These are phyloP conservation scores for Backusella morwellensis DNA, from an alignment of 192 early-diverging fungal species.

Conservation along the genomic window DNA sequence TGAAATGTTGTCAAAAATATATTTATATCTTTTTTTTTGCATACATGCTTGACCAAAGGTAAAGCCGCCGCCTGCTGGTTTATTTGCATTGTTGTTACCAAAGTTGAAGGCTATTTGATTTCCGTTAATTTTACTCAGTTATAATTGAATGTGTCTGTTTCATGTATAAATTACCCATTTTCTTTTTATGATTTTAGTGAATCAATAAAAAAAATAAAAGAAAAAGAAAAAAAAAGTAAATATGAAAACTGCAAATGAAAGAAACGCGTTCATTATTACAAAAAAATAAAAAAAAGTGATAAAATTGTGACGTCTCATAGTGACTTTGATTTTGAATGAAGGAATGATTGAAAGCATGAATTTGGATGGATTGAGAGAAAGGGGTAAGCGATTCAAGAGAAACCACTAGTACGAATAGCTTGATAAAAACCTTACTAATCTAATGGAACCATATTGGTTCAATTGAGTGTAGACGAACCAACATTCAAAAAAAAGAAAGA, in stretches of 20 bases:
- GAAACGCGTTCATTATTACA: constrained; percentile 1
- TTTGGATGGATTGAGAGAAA: too few species aligned
- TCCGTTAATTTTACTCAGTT: neutral
- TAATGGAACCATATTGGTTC: too few species aligned
- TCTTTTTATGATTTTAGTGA: neutral
- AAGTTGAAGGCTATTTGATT: constrained; percentile 15
- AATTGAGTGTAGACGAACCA: too few species aligned
- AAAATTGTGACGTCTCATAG: constrained; percentile 3
- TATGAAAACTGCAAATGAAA: neutral
- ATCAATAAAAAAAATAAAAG: neutral
- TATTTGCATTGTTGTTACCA: constrained; percentile 17
- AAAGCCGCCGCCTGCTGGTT: constrained; percentile 8
- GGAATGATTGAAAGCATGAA: too few species aligned
- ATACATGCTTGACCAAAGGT: constrained; percentile 1
- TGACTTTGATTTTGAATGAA: neutral
- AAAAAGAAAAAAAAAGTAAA: neutral
- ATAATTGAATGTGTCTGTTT: neutral
- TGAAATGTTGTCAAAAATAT: neutral
- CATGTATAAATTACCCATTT: neutral
- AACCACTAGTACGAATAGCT: too few species aligned
- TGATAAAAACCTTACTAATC: too few species aligned
- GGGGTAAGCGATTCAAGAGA: too few species aligned
- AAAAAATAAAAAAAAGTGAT: constrained; percentile 4
- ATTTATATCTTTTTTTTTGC: neutral
- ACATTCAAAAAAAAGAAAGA: too few species aligned